Evolutionary conservation across 768 basidiomycete genomes (phyloP).

Genomic region (Russula ochroleuca): DNA sequence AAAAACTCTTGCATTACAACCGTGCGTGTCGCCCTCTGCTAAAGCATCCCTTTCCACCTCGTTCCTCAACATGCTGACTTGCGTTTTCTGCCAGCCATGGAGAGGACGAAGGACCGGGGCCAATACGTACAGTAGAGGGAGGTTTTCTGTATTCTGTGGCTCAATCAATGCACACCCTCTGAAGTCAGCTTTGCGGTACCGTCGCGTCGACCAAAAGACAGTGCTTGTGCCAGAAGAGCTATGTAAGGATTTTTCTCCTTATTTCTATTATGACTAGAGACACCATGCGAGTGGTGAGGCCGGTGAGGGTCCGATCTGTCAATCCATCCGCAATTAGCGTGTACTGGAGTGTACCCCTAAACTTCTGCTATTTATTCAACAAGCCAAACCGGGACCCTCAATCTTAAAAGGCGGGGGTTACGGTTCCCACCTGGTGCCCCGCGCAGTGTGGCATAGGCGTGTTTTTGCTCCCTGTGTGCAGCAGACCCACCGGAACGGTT

Average conservation of each 20-base stretch:
- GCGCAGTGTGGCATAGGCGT: constrained; percentile 13
- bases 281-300: no score
- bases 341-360: constrained; percentile 6
- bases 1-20: constrained; percentile 94
- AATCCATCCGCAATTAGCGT: no score
- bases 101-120: constrained; percentile 29
- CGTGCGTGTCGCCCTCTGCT: constrained; percentile 48
- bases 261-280: no score
- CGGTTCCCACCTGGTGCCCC: constrained; percentile 2
- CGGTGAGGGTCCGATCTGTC: no score
- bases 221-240: no score
- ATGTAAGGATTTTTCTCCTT: no score
- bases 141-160: background rate
- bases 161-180: no score
- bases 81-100: constrained; percentile 26
- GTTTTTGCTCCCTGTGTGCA: background rate
- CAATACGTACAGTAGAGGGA: constrained; percentile 15
- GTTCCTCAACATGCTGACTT: background rate
- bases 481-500: background rate
- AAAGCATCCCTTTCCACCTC: background rate
- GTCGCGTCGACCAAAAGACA: no score
- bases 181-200: no score
- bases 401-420: background rate
- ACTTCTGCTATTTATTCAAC: constrained; percentile 5
- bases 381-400: constrained; percentile 13